Evolutionary conservation across 768 basidiomycete genomes (phyloP).

Genomic region (Termitomyces heimii): DNA sequence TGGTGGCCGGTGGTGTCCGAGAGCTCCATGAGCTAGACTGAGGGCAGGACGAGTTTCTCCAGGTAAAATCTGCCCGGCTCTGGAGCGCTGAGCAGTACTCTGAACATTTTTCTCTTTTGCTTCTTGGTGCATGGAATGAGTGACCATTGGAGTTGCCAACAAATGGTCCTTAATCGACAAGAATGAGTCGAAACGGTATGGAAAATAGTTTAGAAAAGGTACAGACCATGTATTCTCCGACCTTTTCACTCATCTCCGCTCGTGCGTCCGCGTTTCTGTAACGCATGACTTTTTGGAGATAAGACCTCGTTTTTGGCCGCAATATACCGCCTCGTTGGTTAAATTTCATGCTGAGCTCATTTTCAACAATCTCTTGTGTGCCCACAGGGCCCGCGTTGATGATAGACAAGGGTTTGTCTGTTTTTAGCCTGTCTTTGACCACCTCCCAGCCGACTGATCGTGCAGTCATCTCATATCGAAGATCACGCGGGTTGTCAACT

Average conservation of each 20-base stretch:
- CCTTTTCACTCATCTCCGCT: conserved; percentile 46
- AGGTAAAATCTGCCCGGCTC: conserved; percentile 51
- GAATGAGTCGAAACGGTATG: neutral
- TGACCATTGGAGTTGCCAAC: conserved; percentile 56
- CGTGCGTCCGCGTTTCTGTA: conserved; percentile 47
- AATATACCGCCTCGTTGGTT: conserved; percentile 36
- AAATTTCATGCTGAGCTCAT: conserved; percentile 37
- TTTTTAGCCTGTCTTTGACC: conserved; percentile 47
- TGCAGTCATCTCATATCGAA: conserved; percentile 85
- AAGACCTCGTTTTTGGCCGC: conserved; percentile 65
- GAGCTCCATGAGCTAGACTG: conserved; percentile 47
- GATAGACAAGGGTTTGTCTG: conserved; percentile 35
- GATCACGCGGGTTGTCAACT: conserved; percentile 90
- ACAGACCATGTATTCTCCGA: conserved; percentile 62
- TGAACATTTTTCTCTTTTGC: conserved; percentile 28
- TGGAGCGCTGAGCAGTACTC: conserved; percentile 24
- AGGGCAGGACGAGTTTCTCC: conserved; percentile 55
- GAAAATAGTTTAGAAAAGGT: neutral
- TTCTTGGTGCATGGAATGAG: conserved; percentile 40
- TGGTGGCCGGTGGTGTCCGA: conserved; percentile 25
- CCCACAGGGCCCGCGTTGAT: conserved; percentile 46
- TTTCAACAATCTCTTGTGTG: conserved; percentile 38
- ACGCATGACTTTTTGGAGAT: conserved; percentile 66
- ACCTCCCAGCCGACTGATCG: conserved; percentile 85
- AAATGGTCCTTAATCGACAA: conserved; percentile 49